These are phyloP conservation scores for Collybiopsis confluens DNA, from an alignment of 768 basidiomycete species.

Conservation along the genomic window DNA sequence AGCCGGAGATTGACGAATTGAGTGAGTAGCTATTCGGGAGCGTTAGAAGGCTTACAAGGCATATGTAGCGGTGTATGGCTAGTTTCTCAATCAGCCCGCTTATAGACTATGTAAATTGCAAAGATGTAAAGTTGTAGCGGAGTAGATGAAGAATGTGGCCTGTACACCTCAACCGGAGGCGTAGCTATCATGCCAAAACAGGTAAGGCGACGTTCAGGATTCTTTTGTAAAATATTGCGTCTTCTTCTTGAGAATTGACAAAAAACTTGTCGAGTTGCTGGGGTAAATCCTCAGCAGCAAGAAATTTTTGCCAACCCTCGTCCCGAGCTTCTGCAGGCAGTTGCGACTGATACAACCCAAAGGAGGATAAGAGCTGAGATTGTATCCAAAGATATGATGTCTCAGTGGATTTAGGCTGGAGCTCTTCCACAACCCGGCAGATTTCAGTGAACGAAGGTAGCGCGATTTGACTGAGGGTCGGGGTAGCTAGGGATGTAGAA, in stretches of 20 bases:
- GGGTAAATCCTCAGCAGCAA: constrained; percentile 21
- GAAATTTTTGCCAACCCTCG: constrained; percentile 22
- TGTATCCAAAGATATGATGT: constrained; percentile 21
- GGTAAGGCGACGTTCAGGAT: constrained; percentile 17
- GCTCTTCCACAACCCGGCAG: constrained; percentile 17
- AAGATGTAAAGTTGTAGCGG: constrained; percentile 16
- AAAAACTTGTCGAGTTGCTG: constrained; percentile 23
- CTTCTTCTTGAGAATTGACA: constrained; percentile 14
- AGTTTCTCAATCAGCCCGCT: no score
- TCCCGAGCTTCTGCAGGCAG: constrained; percentile 22
- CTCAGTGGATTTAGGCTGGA: constrained; percentile 10
- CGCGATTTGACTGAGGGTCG: constrained; percentile 23
- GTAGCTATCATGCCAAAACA: constrained; percentile 6
- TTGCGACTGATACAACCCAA: constrained; percentile 25
- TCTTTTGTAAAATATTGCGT: constrained; percentile 15
- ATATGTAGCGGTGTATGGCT: no score
- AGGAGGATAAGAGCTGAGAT: constrained; percentile 29
- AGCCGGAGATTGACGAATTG: constrained; percentile 18
- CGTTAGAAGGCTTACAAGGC: no score
- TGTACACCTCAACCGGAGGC: no score
- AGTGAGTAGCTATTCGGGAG: neutral
- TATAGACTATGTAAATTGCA: no score
- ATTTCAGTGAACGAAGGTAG: constrained; percentile 22
- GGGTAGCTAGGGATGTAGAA: constrained; percentile 18
- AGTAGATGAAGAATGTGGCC: neutral